Percentiles rank a stretch among this genome's conserved stretches.
Evolutionary conservation across 768 basidiomycete species (phyloP).

Genomic region (Hydnum rufescens): DNA sequence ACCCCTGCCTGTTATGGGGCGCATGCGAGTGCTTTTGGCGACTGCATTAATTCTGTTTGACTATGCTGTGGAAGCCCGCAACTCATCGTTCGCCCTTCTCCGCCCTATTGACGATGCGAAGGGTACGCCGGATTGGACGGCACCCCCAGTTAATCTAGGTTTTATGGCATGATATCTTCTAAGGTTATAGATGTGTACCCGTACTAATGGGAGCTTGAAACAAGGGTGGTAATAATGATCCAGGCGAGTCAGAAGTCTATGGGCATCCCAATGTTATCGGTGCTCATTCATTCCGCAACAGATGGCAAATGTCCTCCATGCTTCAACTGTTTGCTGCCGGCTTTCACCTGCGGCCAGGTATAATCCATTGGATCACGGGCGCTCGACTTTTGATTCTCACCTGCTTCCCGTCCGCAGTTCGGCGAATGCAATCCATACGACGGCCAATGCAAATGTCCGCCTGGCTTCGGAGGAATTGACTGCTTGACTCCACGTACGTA

Average conservation of each 20-base stretch:
- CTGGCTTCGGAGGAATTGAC: constrained; percentile 96
- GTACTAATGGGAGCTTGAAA: not conserved
- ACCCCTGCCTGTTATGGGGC: not conserved
- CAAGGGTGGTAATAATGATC: not conserved
- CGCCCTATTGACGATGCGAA: not conserved
- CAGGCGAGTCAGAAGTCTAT: not conserved
- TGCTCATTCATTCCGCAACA: not conserved
- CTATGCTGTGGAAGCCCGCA: not conserved
- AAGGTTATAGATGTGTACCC: not conserved
- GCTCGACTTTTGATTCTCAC: constrained; percentile 1
- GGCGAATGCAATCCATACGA: constrained; percentile 80
- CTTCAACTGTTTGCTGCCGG: constrained; percentile 90
- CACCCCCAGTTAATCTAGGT: not conserved
- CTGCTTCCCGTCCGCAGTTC: constrained; percentile 21
- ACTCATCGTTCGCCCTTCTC: not conserved
- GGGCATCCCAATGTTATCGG: not conserved
- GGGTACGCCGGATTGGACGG: not conserved
- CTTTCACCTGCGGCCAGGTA: constrained; percentile 72
- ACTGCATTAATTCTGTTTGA: not conserved
- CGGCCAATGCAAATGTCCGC: constrained; percentile 90
- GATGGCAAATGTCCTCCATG: constrained; percentile 30
- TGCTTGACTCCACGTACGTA: constrained; percentile 77
- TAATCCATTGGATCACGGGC: no score
- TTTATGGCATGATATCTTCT: not conserved
- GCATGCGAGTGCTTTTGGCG: not conserved